Percentiles rank a stretch among this genome's conserved stretches.
Evolutionary conservation across 2,329 filamentous ascomycete genomes (phyloP).

Genomic region (Epichloe sp.): DNA sequence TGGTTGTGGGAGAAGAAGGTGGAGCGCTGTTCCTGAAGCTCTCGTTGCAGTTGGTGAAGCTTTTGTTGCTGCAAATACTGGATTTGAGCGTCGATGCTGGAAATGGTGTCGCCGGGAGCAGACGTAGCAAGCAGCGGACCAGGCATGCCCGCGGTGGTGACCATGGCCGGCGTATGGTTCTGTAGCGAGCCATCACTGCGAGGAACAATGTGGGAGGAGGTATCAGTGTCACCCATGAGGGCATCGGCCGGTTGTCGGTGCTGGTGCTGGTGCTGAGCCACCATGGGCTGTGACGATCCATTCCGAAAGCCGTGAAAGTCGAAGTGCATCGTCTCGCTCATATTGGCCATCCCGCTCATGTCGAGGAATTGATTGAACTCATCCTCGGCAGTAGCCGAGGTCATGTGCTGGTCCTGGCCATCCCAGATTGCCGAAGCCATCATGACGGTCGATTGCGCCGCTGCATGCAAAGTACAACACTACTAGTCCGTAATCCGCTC

Average conservation of each 20-base stretch:
- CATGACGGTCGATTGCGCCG: constrained; percentile 18
- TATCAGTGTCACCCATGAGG: constrained; percentile 22
- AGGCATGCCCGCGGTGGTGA: constrained; percentile 33
- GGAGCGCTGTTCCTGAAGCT: constrained; percentile 42
- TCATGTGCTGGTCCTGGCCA: constrained; percentile 41
- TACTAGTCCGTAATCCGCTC: not conserved
- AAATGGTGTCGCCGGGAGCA: constrained; percentile 36
- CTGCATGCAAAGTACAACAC: not conserved
- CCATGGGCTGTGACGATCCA: constrained; percentile 19
- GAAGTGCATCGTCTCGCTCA: constrained; percentile 43
- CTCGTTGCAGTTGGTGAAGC: constrained; percentile 45
- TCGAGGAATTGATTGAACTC: constrained; percentile 53
- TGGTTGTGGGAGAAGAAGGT: constrained; percentile 43
- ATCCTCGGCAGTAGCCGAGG: constrained; percentile 35
- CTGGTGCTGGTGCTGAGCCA: constrained; percentile 10
- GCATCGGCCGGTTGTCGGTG: constrained; percentile 20
- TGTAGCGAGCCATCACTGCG: constrained; percentile 25
- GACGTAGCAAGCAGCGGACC: constrained; percentile 29
- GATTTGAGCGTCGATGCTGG: constrained; percentile 51
- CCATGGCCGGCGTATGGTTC: constrained; percentile 32
- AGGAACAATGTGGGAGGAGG: constrained; percentile 17
- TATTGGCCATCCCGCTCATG: constrained; percentile 40
- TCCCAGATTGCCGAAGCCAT: constrained; percentile 44
- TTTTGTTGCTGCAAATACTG: constrained; percentile 52
- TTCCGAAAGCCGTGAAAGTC: constrained; percentile 44